phyloP scores from a whole-genome alignment of 2,329 filamentous ascomycete species.

The Thelonectria blattea region DNA sequence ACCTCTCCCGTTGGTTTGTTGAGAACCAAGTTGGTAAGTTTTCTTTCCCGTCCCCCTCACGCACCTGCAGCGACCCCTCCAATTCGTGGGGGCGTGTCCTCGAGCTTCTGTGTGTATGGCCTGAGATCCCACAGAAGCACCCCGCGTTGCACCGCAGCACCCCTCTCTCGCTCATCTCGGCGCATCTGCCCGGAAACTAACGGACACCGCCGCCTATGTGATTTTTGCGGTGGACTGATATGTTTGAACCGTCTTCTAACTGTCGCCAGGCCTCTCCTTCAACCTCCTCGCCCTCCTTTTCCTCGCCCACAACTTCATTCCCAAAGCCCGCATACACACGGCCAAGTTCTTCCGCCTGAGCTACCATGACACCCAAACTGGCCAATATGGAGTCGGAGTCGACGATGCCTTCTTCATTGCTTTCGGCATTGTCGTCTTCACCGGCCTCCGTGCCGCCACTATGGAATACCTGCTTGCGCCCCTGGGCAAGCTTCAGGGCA shows the following conservation, averaged over 20 bases:
- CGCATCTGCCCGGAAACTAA: constrained; percentile 22
- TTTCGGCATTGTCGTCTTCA: constrained; percentile 85
- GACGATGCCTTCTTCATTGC: constrained; percentile 82
- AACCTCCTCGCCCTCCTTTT: constrained; percentile 85
- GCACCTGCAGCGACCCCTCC: constrained; percentile 2
- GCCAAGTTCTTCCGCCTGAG: constrained; percentile 87
- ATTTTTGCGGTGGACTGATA: constrained; percentile 9
- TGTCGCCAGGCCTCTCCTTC: constrained; percentile 71
- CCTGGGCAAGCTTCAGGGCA: constrained; percentile 73
- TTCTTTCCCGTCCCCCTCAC: background rate
- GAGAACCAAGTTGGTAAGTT: constrained; percentile 80
- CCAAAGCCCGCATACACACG: constrained; percentile 79
- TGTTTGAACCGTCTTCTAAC: constrained; percentile 35
- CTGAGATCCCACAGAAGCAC: constrained; percentile 27
- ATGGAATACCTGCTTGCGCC: constrained; percentile 91
- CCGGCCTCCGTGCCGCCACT: constrained; percentile 78
- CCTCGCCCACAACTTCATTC: constrained; percentile 82
- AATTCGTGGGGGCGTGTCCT: constrained; percentile 7
- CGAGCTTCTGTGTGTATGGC: constrained; percentile 1
- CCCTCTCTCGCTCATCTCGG: constrained; percentile 20
- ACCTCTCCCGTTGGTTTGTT: constrained; percentile 72
- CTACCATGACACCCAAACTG: constrained; percentile 74
- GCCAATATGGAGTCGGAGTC: constrained; percentile 75
- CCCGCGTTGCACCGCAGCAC: constrained; percentile 35
- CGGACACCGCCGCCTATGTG: constrained; percentile 25